These are phyloP conservation scores for Penium margaritaceum DNA, from an alignment of 139 green algal species.

Conservation along the genomic window DNA sequence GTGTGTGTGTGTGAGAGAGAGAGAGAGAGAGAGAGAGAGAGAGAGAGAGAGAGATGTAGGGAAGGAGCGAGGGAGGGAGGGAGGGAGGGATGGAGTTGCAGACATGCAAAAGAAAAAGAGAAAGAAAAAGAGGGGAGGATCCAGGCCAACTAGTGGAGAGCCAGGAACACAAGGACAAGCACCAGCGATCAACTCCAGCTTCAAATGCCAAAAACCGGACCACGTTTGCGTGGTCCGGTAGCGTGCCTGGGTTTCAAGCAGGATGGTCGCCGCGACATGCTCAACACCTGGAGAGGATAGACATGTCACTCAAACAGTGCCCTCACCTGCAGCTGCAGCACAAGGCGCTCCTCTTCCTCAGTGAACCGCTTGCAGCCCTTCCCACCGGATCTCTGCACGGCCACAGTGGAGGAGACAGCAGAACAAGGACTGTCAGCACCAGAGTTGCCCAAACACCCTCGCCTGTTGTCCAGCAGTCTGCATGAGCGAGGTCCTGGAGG, in stretches of 20 bases:
- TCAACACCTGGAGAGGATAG: not conserved
- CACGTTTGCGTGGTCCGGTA: not conserved
- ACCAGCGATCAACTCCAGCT: not conserved
- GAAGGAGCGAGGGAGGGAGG: not conserved
- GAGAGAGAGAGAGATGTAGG: not conserved
- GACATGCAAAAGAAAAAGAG: no score
- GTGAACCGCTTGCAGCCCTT: slow-evolving; percentile 40
- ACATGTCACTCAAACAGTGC: not conserved
- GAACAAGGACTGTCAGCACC: no score
- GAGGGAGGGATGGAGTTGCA: not conserved
- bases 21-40: not conserved
- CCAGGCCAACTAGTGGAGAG: no score
- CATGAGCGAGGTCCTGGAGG: no score
- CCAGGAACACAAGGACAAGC: not conserved
- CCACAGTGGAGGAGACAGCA: no score
- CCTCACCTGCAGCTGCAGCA: slow-evolving; percentile 20
- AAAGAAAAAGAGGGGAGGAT: no score
- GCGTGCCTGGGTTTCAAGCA: not conserved
- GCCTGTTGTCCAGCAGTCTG: no score
- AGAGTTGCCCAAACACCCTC: no score
- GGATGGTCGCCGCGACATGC: no score
- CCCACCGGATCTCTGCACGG: not conserved
- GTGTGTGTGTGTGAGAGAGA: not conserved
- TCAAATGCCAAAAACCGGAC: not conserved
- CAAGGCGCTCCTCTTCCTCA: slow-evolving; percentile 9